Base-by-base conservation (phyloP, 148 eudicot species). In the Limonium bicolor region DNA sequence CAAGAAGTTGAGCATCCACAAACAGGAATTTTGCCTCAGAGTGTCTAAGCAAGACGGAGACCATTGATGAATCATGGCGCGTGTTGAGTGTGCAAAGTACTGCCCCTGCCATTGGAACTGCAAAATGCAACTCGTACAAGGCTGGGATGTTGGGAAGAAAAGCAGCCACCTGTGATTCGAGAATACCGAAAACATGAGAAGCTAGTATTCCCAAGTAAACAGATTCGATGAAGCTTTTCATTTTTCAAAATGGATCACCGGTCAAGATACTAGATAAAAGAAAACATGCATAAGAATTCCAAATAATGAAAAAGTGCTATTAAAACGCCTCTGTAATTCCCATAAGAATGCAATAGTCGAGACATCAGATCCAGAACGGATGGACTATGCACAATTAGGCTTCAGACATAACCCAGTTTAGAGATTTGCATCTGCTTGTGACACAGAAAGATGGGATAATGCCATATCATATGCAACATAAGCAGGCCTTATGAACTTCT, bases 61-160 rank as follows among this genome's bases (percentile, higher is more conserved):
- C 53, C 79, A 82, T 77, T 21, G 72, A 25, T 7, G 85, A 55
- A 59, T 77, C 82, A 36, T 70, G 85, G 5, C 93, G 85, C 10
- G 46, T 69, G 33, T 82, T 82, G 21, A 82, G 76, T 2, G 78
- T 61, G 38, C 76, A 73, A 17, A 82, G 65, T 44, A 82, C 63
- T 30, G 69, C 93, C 3, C 93, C 86, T 13, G 82, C 69, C 93
- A 82, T 77, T 18, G 93, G 93, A 42, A 74, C 86, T 13, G 60
- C 81, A 57, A 81, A 81, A 32, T 81, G 92, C 50, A 81, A 55
- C 61, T 81, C 92, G 30, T 81, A 74, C 71, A 61, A 68, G 17
- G 76, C 85, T 28, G 92, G 92, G 52, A 66, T 56, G 64, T 77
- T 81, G 9, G 85, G 85, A 39, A 78, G 46, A 46, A 81, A 56